Evolutionary conservation across 2,329 filamentous ascomycete genomes (phyloP).

Genomic region (Paraconiothyrium sp.): DNA sequence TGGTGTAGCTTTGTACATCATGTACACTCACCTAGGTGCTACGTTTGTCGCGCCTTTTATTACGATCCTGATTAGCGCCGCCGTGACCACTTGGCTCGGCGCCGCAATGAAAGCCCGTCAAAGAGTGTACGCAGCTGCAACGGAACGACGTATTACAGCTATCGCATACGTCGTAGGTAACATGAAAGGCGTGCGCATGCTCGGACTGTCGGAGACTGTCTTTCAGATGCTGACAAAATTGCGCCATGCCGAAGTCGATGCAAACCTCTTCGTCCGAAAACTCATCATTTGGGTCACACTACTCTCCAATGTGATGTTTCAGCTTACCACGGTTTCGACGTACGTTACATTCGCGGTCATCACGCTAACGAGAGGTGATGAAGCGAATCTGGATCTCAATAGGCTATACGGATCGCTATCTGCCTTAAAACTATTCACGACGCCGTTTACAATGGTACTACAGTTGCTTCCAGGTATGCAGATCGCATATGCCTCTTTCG

Average conservation of each 20-base stretch:
- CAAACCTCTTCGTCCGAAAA: conserved; percentile 19
- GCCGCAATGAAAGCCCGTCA: conserved; percentile 28
- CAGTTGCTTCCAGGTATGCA: conserved; percentile 29
- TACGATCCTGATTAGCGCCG: conserved; percentile 22
- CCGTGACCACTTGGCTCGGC: conserved; percentile 23
- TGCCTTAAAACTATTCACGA: conserved; percentile 36
- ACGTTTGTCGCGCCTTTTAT: conserved; percentile 37
- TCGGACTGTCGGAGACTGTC: conserved; percentile 31
- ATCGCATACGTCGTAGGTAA: conserved; percentile 29
- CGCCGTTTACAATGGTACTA: conserved; percentile 28
- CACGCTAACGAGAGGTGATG: conserved; percentile 18
- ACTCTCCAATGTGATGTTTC: conserved; percentile 35
- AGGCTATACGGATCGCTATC: conserved; percentile 37
- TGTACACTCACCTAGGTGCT: conserved; percentile 33
- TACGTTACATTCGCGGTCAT: conserved; percentile 34
- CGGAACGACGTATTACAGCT: conserved; percentile 32
- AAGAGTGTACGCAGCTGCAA: conserved; percentile 30
- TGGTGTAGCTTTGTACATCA: conserved; percentile 32
- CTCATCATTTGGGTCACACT: conserved; percentile 26
- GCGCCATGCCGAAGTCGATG: conserved; percentile 31
- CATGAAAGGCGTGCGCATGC: conserved; percentile 39
- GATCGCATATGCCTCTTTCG: conserved; percentile 30
- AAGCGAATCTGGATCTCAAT: conserved; percentile 26
- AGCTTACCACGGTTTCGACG: conserved; percentile 28
- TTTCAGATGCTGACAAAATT: conserved; percentile 28